A percentile compares a stretch with the other conserved stretches of the same genome.
Conservation (phyloP, 2,329 filamentous ascomycete species). For the Ilyonectria mors-panacis region DNA sequence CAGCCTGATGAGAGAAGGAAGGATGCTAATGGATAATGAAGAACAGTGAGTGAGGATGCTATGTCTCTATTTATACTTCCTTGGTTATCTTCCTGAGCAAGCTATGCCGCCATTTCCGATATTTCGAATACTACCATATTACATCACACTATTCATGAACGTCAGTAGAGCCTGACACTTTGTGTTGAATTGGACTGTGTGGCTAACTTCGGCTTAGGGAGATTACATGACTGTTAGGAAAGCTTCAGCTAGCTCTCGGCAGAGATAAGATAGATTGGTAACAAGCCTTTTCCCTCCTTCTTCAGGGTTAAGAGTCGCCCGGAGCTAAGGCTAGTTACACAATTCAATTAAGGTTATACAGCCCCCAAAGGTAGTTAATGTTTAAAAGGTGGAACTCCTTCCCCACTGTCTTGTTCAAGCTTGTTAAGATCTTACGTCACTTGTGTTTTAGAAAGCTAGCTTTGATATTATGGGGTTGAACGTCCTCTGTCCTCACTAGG, state of each 20-base stretch:
- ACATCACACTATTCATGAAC: neutral
- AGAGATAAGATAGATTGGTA: neutral
- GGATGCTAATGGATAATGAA: slow-evolving; percentile 2
- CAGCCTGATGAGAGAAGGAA: neutral
- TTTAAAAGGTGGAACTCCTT: no score
- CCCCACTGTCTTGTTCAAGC: no score
- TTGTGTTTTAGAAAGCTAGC: no score
- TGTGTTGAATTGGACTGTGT: neutral
- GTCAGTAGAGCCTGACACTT: neutral
- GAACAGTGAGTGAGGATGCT: neutral
- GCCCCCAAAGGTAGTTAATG: no score
- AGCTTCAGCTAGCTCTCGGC: neutral
- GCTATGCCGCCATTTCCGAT: neutral
- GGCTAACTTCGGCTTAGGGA: neutral
- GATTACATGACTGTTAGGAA: neutral
- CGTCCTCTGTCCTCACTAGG: neutral
- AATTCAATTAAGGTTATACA: no score
- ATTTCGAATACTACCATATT: neutral
- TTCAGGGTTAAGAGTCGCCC: no score
- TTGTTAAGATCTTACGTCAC: no score
- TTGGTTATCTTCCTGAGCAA: neutral
- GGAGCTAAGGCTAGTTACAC: no score
- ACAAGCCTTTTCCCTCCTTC: no score
- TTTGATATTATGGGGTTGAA: neutral
- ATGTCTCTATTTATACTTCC: slow-evolving; percentile 2